Conservation (phyloP, 1,284 basidiomycete species). For the Malassezia slooffiae region DNA sequence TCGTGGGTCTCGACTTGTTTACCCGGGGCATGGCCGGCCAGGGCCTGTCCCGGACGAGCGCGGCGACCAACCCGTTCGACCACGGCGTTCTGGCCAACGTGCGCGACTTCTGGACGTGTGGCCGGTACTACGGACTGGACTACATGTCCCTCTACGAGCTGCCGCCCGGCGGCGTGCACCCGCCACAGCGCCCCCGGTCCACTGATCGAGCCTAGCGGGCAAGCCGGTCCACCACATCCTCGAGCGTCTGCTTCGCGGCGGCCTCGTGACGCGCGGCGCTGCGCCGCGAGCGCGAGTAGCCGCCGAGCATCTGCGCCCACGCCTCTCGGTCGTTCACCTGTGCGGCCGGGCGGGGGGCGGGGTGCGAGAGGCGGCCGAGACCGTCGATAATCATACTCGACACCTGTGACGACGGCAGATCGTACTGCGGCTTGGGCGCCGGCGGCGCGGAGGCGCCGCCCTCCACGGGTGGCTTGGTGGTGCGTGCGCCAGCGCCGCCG, state of each 20-base stretch:
- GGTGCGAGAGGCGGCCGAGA: conserved; percentile 1
- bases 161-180: conserved; percentile 18
- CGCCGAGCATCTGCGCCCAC: neutral
- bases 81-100: conserved; percentile 64
- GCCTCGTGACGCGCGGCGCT: too few species aligned
- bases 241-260: too few species aligned
- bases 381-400: conserved; percentile 3
- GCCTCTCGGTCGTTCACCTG: too few species aligned
- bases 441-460: too few species aligned
- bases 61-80: conserved; percentile 83
- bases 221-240: too few species aligned
- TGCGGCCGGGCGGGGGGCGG: too few species aligned
- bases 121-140: conserved; percentile 71
- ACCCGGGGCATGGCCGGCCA: conserved; percentile 76
- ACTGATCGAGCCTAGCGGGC: too few species aligned
- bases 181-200: too few species aligned
- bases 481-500: neutral
- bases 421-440: conserved; percentile 1
- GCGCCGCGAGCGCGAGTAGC: too few species aligned
- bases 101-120: conserved; percentile 79
- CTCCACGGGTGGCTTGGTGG: too few species aligned
- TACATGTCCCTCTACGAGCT: conserved; percentile 83
- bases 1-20: conserved; percentile 84
- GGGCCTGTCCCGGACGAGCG: conserved; percentile 57
- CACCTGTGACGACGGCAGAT: neutral